Percentiles rank a stretch among this genome's conserved stretches.
Conservation (phyloP, 192 early-diverging fungal genomes). For the Coemansia sp. region DNA sequence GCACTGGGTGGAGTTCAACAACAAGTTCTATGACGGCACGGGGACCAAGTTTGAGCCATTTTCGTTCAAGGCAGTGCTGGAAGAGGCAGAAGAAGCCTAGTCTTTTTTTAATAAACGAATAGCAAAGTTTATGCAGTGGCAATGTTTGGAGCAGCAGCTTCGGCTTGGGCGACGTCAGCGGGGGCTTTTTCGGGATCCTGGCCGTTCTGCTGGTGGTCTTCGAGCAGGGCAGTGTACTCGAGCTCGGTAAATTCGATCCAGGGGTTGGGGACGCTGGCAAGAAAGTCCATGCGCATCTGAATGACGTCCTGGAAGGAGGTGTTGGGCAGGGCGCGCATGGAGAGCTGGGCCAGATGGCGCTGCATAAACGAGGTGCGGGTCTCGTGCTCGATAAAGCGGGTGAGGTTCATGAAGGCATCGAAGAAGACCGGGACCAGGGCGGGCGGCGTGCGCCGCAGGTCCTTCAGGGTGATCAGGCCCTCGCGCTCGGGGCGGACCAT, state of each 20-base stretch:
- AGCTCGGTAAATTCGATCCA: slow-evolving; percentile 56
- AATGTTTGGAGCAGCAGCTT: background rate
- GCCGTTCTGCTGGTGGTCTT: slow-evolving; percentile 40
- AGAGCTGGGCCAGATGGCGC: slow-evolving; percentile 48
- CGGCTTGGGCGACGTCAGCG: background rate
- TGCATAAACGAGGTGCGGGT: slow-evolving; percentile 48
- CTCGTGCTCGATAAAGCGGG: slow-evolving; percentile 53
- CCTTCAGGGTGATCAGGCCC: slow-evolving; percentile 52
- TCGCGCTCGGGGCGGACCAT: slow-evolving; percentile 40
- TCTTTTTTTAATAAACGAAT: slow-evolving; percentile 1
- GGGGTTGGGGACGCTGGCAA: slow-evolving; percentile 46
- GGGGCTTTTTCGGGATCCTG: background rate
- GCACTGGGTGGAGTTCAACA: slow-evolving; percentile 98
- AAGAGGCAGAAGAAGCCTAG: slow-evolving; percentile 33
- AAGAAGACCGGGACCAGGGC: slow-evolving; percentile 44
- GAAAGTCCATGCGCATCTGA: slow-evolving; percentile 45
- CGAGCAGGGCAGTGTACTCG: slow-evolving; percentile 51
- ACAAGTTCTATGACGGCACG: slow-evolving; percentile 94
- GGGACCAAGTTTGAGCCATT: slow-evolving; percentile 92
- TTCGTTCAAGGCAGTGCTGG: slow-evolving; percentile 62
- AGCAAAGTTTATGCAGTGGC: background rate
- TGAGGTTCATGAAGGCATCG: slow-evolving; percentile 54
- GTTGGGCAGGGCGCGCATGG: slow-evolving; percentile 44
- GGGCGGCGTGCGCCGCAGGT: slow-evolving; percentile 37
- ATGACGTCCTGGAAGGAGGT: slow-evolving; percentile 45